Percentiles rank a stretch among this genome's conserved stretches.
These are phyloP conservation scores for Aspergillus ochraceus DNA, from an alignment of 2,329 filamentous ascomycete species.

Conservation along the genomic window DNA sequence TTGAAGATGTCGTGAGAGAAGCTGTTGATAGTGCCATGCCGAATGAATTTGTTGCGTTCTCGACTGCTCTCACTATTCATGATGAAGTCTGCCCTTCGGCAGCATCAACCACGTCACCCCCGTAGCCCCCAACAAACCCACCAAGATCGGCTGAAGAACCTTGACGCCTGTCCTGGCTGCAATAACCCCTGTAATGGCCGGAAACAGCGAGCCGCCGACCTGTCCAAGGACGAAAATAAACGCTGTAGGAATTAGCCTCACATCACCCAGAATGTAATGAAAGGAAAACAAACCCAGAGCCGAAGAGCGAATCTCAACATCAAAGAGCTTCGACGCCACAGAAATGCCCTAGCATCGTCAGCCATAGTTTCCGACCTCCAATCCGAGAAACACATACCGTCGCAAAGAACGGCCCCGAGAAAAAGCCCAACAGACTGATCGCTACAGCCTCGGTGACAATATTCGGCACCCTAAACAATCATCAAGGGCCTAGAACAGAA, in stretches of 20 bases:
- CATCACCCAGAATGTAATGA: background rate
- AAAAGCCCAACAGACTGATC: slow-evolving; percentile 57
- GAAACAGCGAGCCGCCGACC: slow-evolving; percentile 57
- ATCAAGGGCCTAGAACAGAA: background rate
- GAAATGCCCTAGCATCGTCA: slow-evolving; percentile 41
- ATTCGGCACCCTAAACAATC: slow-evolving; percentile 38
- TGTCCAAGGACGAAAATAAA: slow-evolving; percentile 61
- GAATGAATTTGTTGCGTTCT: background rate
- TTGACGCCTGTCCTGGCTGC: slow-evolving; percentile 48
- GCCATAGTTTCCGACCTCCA: background rate
- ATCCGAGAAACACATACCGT: slow-evolving; percentile 32
- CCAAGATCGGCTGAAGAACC: slow-evolving; percentile 54
- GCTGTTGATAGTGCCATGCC: background rate
- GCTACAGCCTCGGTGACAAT: slow-evolving; percentile 54
- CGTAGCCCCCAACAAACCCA: slow-evolving; percentile 50
- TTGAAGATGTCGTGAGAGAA: background rate
- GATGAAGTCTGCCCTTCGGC: slow-evolving; percentile 24
- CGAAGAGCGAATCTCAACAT: slow-evolving; percentile 48
- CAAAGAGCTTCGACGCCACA: slow-evolving; percentile 54
- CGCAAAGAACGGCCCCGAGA: slow-evolving; percentile 60
- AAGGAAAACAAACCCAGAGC: slow-evolving; percentile 40
- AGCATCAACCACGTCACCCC: slow-evolving; percentile 49
- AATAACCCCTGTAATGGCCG: slow-evolving; percentile 56
- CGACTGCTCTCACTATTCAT: slow-evolving; percentile 13
- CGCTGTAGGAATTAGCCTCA: slow-evolving; percentile 6